Evolutionary conservation across 2,329 filamentous ascomycete genomes (phyloP).

Genomic region (Chalaropsis thielavioides): DNA sequence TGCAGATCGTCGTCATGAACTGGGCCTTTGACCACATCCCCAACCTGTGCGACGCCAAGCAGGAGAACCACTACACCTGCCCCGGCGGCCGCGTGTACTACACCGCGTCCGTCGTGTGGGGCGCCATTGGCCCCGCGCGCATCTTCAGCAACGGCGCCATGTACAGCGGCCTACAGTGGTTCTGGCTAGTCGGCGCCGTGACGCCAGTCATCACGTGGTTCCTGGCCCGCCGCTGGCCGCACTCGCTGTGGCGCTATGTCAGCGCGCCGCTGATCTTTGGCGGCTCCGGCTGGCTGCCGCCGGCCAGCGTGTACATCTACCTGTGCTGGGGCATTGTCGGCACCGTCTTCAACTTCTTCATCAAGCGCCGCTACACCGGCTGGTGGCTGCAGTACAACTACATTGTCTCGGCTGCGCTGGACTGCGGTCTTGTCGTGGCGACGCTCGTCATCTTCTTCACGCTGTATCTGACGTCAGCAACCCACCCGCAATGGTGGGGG

Average conservation of each 20-base stretch:
- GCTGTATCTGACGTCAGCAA: slow-evolving; percentile 43
- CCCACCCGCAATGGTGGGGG: slow-evolving; percentile 48
- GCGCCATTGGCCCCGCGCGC: slow-evolving; percentile 53
- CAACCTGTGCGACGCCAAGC: slow-evolving; percentile 41
- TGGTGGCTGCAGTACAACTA: slow-evolving; percentile 76
- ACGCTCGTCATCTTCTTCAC: slow-evolving; percentile 58
- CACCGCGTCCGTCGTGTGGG: slow-evolving; percentile 59
- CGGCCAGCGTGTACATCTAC: slow-evolving; percentile 57
- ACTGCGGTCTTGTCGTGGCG: slow-evolving; percentile 50
- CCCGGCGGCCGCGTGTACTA: slow-evolving; percentile 44
- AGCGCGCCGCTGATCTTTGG: slow-evolving; percentile 56
- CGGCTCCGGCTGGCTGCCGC: slow-evolving; percentile 47
- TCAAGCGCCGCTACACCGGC: slow-evolving; percentile 49
- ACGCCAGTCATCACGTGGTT: slow-evolving; percentile 50
- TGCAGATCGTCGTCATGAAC: slow-evolving; percentile 52
- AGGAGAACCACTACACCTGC: slow-evolving; percentile 44
- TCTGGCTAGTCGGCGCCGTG: slow-evolving; percentile 53
- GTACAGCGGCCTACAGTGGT: slow-evolving; percentile 52
- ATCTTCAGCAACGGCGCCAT: slow-evolving; percentile 51
- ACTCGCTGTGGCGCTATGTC: slow-evolving; percentile 48
- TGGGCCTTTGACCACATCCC: slow-evolving; percentile 49
- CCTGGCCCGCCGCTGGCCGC: slow-evolving; percentile 46
- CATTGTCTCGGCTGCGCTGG: slow-evolving; percentile 55
- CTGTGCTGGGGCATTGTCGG: slow-evolving; percentile 56
- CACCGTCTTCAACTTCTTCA: slow-evolving; percentile 52